phyloP scores from a whole-genome alignment of 768 basidiomycete species.

The Steccherinum ochraceum region DNA sequence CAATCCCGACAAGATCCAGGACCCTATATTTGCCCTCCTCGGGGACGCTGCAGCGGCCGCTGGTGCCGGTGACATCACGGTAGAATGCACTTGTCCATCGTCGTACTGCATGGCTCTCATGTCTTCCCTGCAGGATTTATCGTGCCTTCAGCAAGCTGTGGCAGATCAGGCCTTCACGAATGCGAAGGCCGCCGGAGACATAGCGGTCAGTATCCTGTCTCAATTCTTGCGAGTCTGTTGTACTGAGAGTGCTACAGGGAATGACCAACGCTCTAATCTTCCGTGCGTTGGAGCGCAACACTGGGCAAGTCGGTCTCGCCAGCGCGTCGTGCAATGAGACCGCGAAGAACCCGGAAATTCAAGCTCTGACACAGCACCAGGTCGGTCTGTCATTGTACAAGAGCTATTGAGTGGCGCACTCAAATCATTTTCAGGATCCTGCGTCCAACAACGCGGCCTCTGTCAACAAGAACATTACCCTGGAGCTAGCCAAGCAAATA shows the following conservation, averaged over 20 bases:
- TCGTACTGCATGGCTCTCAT: no score
- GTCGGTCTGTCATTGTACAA: conserved; percentile 28
- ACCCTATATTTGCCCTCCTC: conserved; percentile 58
- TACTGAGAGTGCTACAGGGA: no score
- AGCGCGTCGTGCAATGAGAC: conserved; percentile 46
- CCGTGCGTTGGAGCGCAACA: conserved; percentile 63
- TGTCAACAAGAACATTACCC: conserved; percentile 56
- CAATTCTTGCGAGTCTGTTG: no score
- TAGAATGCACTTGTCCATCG: conserved; percentile 18
- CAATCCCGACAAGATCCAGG: conserved; percentile 55
- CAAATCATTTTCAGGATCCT: conserved; percentile 55
- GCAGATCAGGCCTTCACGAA: conserved; percentile 71
- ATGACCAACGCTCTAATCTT: conserved; percentile 54
- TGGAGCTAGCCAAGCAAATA: conserved; percentile 61
- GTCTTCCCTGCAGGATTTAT: conserved; percentile 36
- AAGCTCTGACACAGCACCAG: conserved; percentile 57
- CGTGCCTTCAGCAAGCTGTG: conserved; percentile 59
- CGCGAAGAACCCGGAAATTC: conserved; percentile 60
- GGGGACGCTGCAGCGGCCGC: conserved; percentile 56
- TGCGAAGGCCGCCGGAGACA: conserved; percentile 55
- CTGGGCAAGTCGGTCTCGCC: conserved; percentile 42
- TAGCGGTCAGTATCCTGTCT: conserved; percentile 22
- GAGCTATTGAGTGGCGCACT: not conserved
- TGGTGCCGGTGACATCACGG: conserved; percentile 50
- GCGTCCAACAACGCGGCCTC: conserved; percentile 51